These are phyloP conservation scores for Cornus kousa DNA, from an alignment of 148 eudicot genomes.

Conservation along the genomic window DNA sequence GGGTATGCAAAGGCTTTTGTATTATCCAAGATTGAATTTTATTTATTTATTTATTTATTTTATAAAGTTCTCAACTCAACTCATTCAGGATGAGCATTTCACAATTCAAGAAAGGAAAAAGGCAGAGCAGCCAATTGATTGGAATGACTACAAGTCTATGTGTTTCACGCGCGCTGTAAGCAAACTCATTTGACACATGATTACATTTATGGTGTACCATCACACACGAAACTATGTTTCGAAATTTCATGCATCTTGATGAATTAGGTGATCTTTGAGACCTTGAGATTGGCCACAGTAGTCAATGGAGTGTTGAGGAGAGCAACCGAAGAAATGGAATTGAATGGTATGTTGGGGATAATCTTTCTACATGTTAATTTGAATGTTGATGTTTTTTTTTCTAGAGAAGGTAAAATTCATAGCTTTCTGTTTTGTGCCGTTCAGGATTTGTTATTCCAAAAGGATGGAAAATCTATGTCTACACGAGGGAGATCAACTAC, in stretches of 20 bases:
- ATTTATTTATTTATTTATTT: not conserved
- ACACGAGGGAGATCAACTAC: slow-evolving; percentile 75
- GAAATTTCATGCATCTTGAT: not conserved
- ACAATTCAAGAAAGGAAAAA: slow-evolving; percentile 49
- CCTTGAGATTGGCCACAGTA: slow-evolving; percentile 71
- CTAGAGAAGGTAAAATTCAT: not conserved
- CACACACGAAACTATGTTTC: not conserved
- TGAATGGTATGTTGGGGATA: slow-evolving; percentile 50
- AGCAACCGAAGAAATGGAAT: slow-evolving; percentile 60
- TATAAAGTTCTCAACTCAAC: not conserved
- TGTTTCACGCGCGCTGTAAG: slow-evolving; percentile 81
- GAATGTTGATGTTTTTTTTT: not conserved
- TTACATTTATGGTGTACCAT: not conserved
- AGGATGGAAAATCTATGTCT: slow-evolving; percentile 92
- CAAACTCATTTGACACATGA: not conserved
- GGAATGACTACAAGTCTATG: slow-evolving; percentile 82
- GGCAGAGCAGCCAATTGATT: slow-evolving; percentile 53
- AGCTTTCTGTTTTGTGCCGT: not conserved
- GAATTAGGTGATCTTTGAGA: slow-evolving; percentile 70
- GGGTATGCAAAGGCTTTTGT: slow-evolving; percentile 31
- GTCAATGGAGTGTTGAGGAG: slow-evolving; percentile 79
- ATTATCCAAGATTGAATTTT: not conserved
- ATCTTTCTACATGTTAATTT: not conserved
- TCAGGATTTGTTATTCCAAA: slow-evolving; percentile 70
- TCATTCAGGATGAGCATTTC: slow-evolving; percentile 61